These are phyloP conservation scores for Penicillium ochrochloron DNA, from an alignment of 495 filamentous ascomycete species.

Conservation along the genomic window DNA sequence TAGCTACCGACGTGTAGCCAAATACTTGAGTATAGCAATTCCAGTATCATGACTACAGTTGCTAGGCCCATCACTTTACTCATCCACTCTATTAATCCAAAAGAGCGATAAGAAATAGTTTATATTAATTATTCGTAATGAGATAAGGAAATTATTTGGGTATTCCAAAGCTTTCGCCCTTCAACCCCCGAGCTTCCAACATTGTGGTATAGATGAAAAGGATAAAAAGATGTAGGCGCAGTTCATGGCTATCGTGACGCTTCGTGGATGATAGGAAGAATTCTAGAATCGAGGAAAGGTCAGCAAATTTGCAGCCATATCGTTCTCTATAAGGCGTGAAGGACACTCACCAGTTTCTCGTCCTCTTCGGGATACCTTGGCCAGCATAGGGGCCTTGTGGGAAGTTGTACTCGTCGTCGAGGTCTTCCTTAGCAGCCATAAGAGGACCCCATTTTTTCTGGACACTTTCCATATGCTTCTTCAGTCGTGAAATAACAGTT, in stretches of 20 bases:
- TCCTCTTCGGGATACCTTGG: slow-evolving; percentile 20
- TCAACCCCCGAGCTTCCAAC: background rate
- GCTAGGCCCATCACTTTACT: too few relatives aligned
- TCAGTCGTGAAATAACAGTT: slow-evolving; percentile 16
- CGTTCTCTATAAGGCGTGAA: background rate
- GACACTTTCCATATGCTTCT: slow-evolving; percentile 18
- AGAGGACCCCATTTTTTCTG: slow-evolving; percentile 35
- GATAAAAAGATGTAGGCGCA: background rate
- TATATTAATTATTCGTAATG: background rate
- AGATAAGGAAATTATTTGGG: background rate
- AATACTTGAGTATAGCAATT: too few relatives aligned
- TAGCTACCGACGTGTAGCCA: too few relatives aligned
- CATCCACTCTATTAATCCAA: too few relatives aligned
- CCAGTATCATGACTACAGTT: too few relatives aligned
- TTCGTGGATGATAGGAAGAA: background rate
- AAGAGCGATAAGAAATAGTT: too few relatives aligned
- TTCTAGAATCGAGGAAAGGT: background rate
- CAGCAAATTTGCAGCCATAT: background rate
- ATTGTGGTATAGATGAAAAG: background rate
- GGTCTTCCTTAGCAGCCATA: slow-evolving; percentile 31
- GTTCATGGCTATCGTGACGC: background rate
- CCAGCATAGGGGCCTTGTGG: slow-evolving; percentile 35
- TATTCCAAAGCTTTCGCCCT: background rate
- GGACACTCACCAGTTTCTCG: slow-evolving; percentile 1
- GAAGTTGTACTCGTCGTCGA: slow-evolving; percentile 40